Evolutionary conservation across 495 filamentous ascomycete species (phyloP).

Genomic region (Tuber microsphaerosporum): DNA sequence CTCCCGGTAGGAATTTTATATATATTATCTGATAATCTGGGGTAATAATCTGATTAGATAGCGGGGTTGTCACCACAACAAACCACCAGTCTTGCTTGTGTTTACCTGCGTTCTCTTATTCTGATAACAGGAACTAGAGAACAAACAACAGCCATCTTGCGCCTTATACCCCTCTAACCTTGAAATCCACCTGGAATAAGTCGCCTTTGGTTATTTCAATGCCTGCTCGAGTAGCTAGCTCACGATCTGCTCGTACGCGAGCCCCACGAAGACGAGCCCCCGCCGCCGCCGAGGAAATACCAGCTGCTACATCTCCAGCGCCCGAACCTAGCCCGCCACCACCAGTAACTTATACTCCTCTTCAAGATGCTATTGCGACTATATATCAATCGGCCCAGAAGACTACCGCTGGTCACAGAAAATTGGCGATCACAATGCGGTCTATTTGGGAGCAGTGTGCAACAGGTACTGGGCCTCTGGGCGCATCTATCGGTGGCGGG

Average conservation of each 20-base stretch:
- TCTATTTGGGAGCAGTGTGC: conserved; percentile 85
- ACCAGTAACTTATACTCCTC: conserved; percentile 19
- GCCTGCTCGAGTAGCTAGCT: conserved; percentile 22
- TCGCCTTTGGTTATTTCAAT: conserved; percentile 9
- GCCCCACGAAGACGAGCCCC: conserved; percentile 20
- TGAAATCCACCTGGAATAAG: background rate
- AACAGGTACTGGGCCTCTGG: conserved; percentile 52
- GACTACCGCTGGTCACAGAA: conserved; percentile 79
- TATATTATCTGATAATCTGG: background rate
- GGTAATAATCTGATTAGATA: background rate
- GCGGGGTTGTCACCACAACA: background rate
- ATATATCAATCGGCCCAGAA: conserved; percentile 84
- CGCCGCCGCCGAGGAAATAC: background rate
- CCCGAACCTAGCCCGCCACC: conserved; percentile 20
- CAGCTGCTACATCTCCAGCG: conserved; percentile 21
- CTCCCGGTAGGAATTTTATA: background rate
- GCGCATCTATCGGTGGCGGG: conserved; percentile 37
- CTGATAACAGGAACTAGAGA: background rate
- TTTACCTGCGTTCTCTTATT: background rate
- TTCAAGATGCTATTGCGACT: conserved; percentile 28
- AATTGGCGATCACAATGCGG: conserved; percentile 74
- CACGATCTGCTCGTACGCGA: conserved; percentile 22
- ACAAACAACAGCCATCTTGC: background rate
- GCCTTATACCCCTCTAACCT: background rate
- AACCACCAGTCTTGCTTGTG: background rate